Base-by-base conservation (phyloP, 352 stramenopile species). In the Pythium volutum region DNA sequence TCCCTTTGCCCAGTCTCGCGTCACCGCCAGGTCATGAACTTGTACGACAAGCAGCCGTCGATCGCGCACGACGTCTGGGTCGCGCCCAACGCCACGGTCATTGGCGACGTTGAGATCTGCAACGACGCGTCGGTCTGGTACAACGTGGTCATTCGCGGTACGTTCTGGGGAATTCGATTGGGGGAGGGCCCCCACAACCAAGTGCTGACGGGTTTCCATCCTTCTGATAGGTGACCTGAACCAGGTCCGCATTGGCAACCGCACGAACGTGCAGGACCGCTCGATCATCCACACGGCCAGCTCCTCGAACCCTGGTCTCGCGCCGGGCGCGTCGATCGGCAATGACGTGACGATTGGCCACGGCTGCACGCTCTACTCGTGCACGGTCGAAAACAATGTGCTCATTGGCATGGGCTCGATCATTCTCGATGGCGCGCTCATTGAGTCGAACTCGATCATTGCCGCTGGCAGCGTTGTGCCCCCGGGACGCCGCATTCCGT, bases 381-480 rank as follows among this genome's bases (percentile, higher is more conserved):
- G 94, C 71, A 98, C 86, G n/a, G 86, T 99, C 47, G 90, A 97
- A 62, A 88, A 98, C 86, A 93, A 98, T 75, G 87, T 81, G 64
- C 81, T 99, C 62, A 98, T 99, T 70, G 96, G 94, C 55, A 97
- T 98, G 95, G 95, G 96, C 72, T 85, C 88, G 38, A 90, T 98
- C 72, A 79, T 99, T 39, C 79, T 97, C 62, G 89, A 98, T 65
- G 93, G 93, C 33, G 87, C 87, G 39, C 75, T 98, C 33, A 78
- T 99, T 34, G 84, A 97, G 63, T 92, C 84, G 45, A 97, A 98
- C 76, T 92, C 91, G 27, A 97, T 98, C 66, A 83, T 99, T 33
- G 96, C 91, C 23, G 96, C 95, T 31, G 96, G 96, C 50, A 96
- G 91, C n/a, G 95, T 98, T 31, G 81, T 99, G 59, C 80, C 91